Evolutionary conservation across 1,139 yeast genomes (phyloP).

Genomic region (Yamadazyma pseudoaaseri): DNA sequence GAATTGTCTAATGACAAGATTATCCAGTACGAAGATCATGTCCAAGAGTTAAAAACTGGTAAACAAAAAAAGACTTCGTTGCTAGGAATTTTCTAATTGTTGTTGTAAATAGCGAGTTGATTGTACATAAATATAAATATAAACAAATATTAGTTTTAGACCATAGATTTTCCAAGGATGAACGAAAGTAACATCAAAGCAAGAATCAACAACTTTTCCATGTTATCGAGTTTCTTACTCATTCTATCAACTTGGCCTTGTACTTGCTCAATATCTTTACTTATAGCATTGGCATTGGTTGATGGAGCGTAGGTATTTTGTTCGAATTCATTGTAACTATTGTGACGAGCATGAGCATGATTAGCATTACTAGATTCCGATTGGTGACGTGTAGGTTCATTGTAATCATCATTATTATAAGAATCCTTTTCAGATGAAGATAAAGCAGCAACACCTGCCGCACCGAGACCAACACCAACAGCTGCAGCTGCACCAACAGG

Average conservation of each 20-base stretch:
- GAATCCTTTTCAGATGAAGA: conserved; percentile 1
- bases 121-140: conserved; percentile 1
- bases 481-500: conserved; percentile 10
- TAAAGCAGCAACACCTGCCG: conserved; percentile 7
- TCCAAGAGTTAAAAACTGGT: conserved; percentile 18
- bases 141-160: conserved; percentile 4
- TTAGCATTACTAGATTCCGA: not conserved
- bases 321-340: not conserved
- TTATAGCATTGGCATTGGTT: not conserved
- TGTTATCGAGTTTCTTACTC: conserved; percentile 15
- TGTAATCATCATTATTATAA: not conserved
- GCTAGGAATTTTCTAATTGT: conserved; percentile 11
- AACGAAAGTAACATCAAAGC: conserved; percentile 18
- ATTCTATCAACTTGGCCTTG: conserved; percentile 12
- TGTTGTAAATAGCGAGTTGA: conserved; percentile 4
- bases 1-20: conserved; percentile 53
- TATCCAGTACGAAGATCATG: conserved; percentile 33
- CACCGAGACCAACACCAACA: conserved; percentile 10
- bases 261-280: conserved; percentile 11
- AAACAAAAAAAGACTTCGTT: conserved; percentile 8
- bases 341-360: not conserved
- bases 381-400: not conserved
- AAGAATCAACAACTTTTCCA: conserved; percentile 15
- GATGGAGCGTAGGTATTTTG: not conserved
- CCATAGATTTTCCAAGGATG: conserved; percentile 17